Conservation (phyloP, 2,329 filamentous ascomycete genomes). For the Trichoderma sp. region DNA sequence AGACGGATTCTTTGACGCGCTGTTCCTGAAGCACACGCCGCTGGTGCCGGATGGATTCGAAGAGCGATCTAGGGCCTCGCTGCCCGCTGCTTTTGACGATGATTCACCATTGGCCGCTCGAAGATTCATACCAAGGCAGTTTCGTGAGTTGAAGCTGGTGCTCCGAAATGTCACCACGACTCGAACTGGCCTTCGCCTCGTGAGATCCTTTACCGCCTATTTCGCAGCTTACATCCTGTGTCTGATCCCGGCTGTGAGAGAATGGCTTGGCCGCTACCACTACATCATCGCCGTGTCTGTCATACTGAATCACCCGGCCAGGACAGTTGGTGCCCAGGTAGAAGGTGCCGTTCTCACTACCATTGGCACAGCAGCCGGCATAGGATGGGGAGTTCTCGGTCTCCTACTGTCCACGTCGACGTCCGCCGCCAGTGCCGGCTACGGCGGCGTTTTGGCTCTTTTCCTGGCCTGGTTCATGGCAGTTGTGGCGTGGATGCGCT, state of each 20-base stretch:
- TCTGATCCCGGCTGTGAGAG: conserved; percentile 49
- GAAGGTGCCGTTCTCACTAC: conserved; percentile 57
- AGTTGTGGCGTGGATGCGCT: conserved; percentile 53
- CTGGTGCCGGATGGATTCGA: conserved; percentile 43
- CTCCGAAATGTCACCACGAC: conserved; percentile 47
- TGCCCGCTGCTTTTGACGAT: conserved; percentile 51
- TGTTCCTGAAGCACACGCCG: conserved; percentile 48
- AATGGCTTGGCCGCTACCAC: conserved; percentile 55
- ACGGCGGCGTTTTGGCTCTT: conserved; percentile 57
- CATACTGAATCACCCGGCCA: conserved; percentile 59
- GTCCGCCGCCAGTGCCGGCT: conserved; percentile 47
- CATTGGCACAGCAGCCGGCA: conserved; percentile 54
- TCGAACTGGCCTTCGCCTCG: conserved; percentile 52
- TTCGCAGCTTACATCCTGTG: conserved; percentile 59
- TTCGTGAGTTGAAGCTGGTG: conserved; percentile 47
- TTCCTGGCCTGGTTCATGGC: conserved; percentile 58
- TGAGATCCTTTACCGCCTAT: conserved; percentile 58
- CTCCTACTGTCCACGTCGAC: conserved; percentile 57
- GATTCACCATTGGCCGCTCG: conserved; percentile 49
- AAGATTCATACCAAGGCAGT: conserved; percentile 51
- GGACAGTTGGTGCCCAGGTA: conserved; percentile 58
- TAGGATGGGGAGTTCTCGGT: conserved; percentile 58
- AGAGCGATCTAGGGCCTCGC: conserved; percentile 45
- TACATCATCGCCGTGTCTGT: conserved; percentile 60
- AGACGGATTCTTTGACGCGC: conserved; percentile 52